phyloP scores from a whole-genome alignment of 129 eudicot genomes.

The Smallanthus sonchifolius region DNA sequence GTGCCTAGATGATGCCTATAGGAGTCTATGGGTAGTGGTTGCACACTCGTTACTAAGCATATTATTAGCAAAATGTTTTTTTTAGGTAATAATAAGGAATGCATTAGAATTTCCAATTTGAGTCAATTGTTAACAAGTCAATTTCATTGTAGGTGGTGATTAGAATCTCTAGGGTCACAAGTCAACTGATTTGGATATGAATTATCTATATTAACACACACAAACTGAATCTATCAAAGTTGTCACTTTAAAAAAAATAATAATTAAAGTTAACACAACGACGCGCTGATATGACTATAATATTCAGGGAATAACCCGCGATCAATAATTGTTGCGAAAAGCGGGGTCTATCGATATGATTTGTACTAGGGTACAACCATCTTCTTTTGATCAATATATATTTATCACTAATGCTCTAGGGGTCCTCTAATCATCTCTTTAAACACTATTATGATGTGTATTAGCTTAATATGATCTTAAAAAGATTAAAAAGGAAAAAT shows the following conservation, averaged over 20 bases:
- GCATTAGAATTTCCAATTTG: constrained; percentile 34
- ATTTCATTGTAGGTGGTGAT: constrained; percentile 33
- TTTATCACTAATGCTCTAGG: not conserved
- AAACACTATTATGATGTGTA: constrained; percentile 9
- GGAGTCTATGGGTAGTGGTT: constrained; percentile 16
- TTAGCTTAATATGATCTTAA: not conserved
- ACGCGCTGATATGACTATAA: constrained; percentile 15
- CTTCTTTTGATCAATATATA: constrained; percentile 20
- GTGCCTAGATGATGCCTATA: constrained; percentile 1
- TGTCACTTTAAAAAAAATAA: not conserved
- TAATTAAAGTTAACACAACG: not conserved
- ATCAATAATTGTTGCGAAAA: constrained; percentile 19
- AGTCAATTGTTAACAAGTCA: constrained; percentile 26
- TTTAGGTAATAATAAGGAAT: constrained; percentile 22
- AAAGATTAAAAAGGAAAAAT: not conserved
- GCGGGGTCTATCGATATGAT: constrained; percentile 23
- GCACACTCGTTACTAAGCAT: constrained; percentile 29
- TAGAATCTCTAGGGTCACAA: constrained; percentile 29
- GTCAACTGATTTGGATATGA: constrained; percentile 30
- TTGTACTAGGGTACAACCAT: constrained; percentile 12
- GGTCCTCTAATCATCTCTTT: constrained; percentile 18
- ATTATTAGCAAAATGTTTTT: constrained; percentile 9
- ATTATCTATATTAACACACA: constrained; percentile 23
- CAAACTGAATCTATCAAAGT: constrained; percentile 11
- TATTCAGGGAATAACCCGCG: not conserved